These are phyloP conservation scores for Debaryomyces singareniensis DNA, from an alignment of 1,139 yeast genomes.

Conservation along the genomic window DNA sequence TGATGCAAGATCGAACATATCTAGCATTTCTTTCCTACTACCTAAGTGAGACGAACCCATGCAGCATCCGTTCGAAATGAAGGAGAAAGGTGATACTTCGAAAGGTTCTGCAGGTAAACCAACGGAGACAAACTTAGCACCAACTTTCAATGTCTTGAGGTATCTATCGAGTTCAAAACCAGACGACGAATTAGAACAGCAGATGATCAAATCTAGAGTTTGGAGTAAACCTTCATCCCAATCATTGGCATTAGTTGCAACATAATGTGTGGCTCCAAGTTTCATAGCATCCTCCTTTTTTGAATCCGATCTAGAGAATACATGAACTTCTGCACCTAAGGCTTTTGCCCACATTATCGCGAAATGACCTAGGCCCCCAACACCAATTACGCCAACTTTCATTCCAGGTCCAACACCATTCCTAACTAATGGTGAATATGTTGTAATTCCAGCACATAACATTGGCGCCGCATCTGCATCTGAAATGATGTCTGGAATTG, in stretches of 20 bases:
- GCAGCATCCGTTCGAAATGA: constrained; percentile 35
- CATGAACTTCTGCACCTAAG: constrained; percentile 51
- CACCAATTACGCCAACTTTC: constrained; percentile 49
- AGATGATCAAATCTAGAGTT: constrained; percentile 39
- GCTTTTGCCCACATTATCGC: constrained; percentile 53
- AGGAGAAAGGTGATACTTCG: constrained; percentile 36
- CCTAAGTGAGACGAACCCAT: constrained; percentile 39
- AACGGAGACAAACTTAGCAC: constrained; percentile 19
- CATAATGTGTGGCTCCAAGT: constrained; percentile 47
- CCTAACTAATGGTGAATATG: constrained; percentile 45
- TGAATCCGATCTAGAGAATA: constrained; percentile 42
- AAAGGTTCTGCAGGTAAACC: constrained; percentile 27
- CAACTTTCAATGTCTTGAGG: constrained; percentile 16
- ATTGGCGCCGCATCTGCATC: constrained; percentile 42
- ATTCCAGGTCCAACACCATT: constrained; percentile 28
- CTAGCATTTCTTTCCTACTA: constrained; percentile 45
- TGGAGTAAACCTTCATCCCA: constrained; percentile 29
- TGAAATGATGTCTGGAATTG: constrained; percentile 40
- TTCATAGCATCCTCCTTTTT: constrained; percentile 47
- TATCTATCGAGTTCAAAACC: constrained; percentile 16
- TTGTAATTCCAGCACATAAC: constrained; percentile 50
- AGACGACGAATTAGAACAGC: constrained; percentile 42
- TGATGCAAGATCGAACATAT: constrained; percentile 47
- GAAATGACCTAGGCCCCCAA: constrained; percentile 60
- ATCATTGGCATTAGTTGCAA: constrained; percentile 39